Conservation (phyloP, 2,329 filamentous ascomycete genomes). For the Claviceps capensis region DNA sequence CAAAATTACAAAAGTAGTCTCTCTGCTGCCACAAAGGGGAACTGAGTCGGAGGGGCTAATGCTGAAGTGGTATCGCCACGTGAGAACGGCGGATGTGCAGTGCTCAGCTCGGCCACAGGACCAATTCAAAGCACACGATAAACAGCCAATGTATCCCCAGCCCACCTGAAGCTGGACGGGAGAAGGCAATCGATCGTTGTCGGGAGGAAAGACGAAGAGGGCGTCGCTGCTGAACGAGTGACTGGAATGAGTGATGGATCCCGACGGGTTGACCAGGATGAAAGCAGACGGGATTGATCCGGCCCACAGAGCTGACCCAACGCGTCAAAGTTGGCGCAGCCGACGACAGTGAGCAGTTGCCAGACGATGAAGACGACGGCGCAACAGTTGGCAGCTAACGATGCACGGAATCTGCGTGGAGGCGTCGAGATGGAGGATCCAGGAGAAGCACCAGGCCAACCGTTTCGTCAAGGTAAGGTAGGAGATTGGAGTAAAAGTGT, state of each 20-base stretch:
- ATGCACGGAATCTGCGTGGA: background rate
- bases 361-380: background rate
- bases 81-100: background rate
- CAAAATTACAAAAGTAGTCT: background rate
- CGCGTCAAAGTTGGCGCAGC: constrained; percentile 1
- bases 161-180: background rate
- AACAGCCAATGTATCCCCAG: background rate
- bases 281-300: background rate
- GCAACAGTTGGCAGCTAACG: background rate
- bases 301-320: background rate
- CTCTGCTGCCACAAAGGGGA: background rate
- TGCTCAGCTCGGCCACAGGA: background rate
- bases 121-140: background rate
- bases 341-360: background rate
- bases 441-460: background rate
- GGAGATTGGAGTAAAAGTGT: background rate
- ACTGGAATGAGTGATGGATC: background rate
- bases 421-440: background rate
- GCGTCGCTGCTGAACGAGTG: constrained; percentile 2
- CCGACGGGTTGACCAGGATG: background rate
- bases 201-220: background rate
- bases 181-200: background rate
- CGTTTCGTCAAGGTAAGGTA: background rate
- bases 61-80: background rate
- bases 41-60: background rate